phyloP scores from a whole-genome alignment of 208 protist genomes.

The Trypanosoma rangeli region DNA sequence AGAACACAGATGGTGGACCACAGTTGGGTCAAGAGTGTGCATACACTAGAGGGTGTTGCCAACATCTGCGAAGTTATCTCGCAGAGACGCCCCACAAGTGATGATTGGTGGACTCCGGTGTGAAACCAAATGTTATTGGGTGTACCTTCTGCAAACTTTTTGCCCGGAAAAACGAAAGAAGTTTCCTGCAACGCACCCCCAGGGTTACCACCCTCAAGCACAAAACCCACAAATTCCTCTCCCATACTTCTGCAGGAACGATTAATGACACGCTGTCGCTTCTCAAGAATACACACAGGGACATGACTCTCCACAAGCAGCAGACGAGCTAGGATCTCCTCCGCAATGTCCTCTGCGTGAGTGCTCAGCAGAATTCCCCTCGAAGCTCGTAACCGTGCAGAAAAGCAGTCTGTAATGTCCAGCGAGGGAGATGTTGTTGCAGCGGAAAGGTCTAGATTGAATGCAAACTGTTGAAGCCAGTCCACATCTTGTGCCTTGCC shows the following conservation, averaged over 20 bases:
- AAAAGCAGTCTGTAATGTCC: slow-evolving; percentile 49
- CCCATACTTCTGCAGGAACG: not conserved
- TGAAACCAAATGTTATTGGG: slow-evolving; percentile 52
- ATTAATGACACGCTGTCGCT: slow-evolving; percentile 18
- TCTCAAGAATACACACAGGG: slow-evolving; percentile 29
- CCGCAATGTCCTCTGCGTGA: slow-evolving; percentile 30
- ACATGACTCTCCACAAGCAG: slow-evolving; percentile 58
- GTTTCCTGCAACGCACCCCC: not conserved
- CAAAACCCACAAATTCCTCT: not conserved
- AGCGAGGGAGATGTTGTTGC: slow-evolving; percentile 31
- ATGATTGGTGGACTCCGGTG: slow-evolving; percentile 37
- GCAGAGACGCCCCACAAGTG: slow-evolving; percentile 41
- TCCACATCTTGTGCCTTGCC: slow-evolving; percentile 5
- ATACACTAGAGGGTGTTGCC: slow-evolving; percentile 40
- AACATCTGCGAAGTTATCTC: slow-evolving; percentile 42
- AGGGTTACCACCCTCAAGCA: not conserved
- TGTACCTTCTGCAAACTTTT: not conserved
- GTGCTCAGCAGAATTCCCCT: slow-evolving; percentile 12
- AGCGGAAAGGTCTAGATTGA: slow-evolving; percentile 26
- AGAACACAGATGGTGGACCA: slow-evolving; percentile 48
- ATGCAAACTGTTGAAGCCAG: not conserved
- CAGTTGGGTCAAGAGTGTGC: slow-evolving; percentile 47
- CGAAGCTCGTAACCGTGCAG: slow-evolving; percentile 31
- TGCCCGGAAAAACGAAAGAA: not conserved
- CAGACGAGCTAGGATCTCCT: slow-evolving; percentile 53